Conservation (phyloP, 1,284 basidiomycete species). For the Paramarasmius palmivorus region DNA sequence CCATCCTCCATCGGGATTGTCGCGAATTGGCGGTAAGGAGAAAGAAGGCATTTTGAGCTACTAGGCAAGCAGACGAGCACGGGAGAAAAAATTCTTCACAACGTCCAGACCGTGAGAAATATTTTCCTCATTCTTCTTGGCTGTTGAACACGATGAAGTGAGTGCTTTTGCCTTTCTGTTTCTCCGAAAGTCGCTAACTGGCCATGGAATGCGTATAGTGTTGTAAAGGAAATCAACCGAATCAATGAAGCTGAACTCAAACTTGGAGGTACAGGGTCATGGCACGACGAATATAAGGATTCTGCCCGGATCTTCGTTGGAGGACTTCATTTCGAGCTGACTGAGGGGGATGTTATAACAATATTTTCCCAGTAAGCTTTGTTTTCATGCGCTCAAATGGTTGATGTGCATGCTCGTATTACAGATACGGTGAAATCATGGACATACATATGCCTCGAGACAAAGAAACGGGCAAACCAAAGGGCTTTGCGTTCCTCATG, state of each 20-base stretch:
- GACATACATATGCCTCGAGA: slow-evolving; percentile 94
- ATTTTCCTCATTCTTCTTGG: slow-evolving; percentile 6
- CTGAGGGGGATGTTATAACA: slow-evolving; percentile 96
- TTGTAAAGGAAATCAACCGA: slow-evolving; percentile 89
- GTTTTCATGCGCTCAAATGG: neutral
- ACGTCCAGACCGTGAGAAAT: slow-evolving; percentile 10
- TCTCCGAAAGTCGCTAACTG: too few relatives aligned
- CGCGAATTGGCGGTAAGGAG: slow-evolving; percentile 74
- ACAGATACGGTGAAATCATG: slow-evolving; percentile 92
- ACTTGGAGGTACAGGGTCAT: slow-evolving; percentile 77
- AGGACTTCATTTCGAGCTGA: slow-evolving; percentile 83
- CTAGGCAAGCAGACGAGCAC: neutral
- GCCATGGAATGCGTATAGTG: slow-evolving; percentile 65
- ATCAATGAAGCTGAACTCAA: slow-evolving; percentile 95
- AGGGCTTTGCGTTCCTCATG: slow-evolving; percentile 97
- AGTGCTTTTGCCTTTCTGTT: neutral
- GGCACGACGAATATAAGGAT: slow-evolving; percentile 98
- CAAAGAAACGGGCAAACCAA: slow-evolving; percentile 85
- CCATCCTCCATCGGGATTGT: slow-evolving; percentile 83
- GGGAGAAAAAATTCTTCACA: slow-evolving; percentile 10
- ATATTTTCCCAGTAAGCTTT: slow-evolving; percentile 93
- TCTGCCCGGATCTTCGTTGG: slow-evolving; percentile 96
- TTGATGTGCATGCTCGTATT: slow-evolving; percentile 1
- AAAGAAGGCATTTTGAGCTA: slow-evolving; percentile 66
- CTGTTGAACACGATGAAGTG: slow-evolving; percentile 13